phyloP scores from a whole-genome alignment of 2,329 filamentous ascomycete species.

The Setomelanomma holmii region DNA sequence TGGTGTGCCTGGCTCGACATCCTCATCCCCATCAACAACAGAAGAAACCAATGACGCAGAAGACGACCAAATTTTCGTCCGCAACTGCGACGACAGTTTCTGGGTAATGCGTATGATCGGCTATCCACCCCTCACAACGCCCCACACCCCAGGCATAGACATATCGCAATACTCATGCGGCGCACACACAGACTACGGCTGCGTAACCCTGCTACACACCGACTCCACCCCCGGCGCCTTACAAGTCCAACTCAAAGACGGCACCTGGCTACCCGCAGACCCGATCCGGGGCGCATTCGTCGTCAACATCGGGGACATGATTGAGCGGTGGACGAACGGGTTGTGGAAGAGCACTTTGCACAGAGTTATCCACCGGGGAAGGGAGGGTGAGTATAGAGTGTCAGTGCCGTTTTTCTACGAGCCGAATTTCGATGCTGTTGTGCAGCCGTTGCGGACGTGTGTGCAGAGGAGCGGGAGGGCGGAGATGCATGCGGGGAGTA shows the following conservation, averaged over 20 bases:
- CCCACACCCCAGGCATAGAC: slow-evolving; percentile 3
- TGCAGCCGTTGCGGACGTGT: slow-evolving; percentile 49
- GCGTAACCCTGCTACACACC: slow-evolving; percentile 55
- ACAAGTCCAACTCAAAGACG: slow-evolving; percentile 52
- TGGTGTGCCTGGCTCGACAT: no score
- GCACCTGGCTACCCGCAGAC: slow-evolving; percentile 55
- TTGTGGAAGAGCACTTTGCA: slow-evolving; percentile 54
- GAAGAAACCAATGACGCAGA: slow-evolving; percentile 5
- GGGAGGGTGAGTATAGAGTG: slow-evolving; percentile 48
- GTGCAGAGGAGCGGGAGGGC: slow-evolving; percentile 41
- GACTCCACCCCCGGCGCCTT: slow-evolving; percentile 53
- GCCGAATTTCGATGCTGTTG: slow-evolving; percentile 51
- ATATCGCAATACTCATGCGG: slow-evolving; percentile 49
- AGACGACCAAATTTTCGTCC: slow-evolving; percentile 42
- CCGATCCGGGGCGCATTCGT: slow-evolving; percentile 55
- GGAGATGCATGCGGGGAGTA: slow-evolving; percentile 39
- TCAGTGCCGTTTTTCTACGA: slow-evolving; percentile 60
- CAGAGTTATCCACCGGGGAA: slow-evolving; percentile 54
- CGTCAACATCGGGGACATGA: slow-evolving; percentile 60
- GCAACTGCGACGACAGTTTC: slow-evolving; percentile 42
- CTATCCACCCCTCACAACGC: slow-evolving; percentile 41
- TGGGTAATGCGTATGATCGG: slow-evolving; percentile 53
- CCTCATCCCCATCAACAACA: neutral
- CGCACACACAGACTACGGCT: slow-evolving; percentile 56
- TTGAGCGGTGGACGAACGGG: slow-evolving; percentile 56